A percentile compares a stretch with the other conserved stretches of the same genome.
These are phyloP conservation scores for Ochromonadaceae sp. DNA, from an alignment of 352 stramenopile species.

Conservation along the genomic window DNA sequence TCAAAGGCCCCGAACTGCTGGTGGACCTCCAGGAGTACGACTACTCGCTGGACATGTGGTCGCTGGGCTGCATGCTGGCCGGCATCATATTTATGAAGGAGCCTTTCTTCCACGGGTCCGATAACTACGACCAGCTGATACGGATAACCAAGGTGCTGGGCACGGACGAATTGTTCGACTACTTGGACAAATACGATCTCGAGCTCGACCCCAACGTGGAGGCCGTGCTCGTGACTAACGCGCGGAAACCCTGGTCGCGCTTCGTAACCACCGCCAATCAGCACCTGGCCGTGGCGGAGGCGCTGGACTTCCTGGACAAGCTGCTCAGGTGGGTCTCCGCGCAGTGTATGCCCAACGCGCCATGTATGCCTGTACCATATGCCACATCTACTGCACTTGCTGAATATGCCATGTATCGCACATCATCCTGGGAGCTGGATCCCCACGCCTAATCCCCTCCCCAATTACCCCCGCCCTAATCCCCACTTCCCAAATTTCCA, in stretches of 20 bases:
- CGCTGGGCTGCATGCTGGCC: conserved; percentile 87
- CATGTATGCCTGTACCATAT: too few relatives aligned
- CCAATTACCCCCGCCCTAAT: too few relatives aligned
- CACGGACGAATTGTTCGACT: conserved; percentile 90
- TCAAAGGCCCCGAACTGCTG: conserved; percentile 91
- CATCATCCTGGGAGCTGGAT: too few relatives aligned
- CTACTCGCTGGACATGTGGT: conserved; percentile 95
- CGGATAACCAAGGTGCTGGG: conserved; percentile 91
- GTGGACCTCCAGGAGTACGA: conserved; percentile 96
- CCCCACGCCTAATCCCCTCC: too few relatives aligned
- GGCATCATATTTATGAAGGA: conserved; percentile 96
- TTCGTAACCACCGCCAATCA: conserved; percentile 93
- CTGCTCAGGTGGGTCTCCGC: too few relatives aligned
- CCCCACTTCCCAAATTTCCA: too few relatives aligned
- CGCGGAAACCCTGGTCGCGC: conserved; percentile 91
- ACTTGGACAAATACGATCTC: conserved; percentile 93
- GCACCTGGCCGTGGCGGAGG: conserved; percentile 71
- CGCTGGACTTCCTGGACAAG: conserved; percentile 51
- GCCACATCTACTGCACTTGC: too few relatives aligned
- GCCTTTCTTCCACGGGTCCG: conserved; percentile 90
- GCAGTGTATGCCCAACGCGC: too few relatives aligned
- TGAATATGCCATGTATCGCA: too few relatives aligned
- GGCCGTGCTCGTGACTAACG: conserved; percentile 78
- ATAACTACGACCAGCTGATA: conserved; percentile 94
- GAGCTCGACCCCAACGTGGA: conserved; percentile 95